phyloP scores from a whole-genome alignment of 148 eudicot species.

The Drosera capensis region DNA sequence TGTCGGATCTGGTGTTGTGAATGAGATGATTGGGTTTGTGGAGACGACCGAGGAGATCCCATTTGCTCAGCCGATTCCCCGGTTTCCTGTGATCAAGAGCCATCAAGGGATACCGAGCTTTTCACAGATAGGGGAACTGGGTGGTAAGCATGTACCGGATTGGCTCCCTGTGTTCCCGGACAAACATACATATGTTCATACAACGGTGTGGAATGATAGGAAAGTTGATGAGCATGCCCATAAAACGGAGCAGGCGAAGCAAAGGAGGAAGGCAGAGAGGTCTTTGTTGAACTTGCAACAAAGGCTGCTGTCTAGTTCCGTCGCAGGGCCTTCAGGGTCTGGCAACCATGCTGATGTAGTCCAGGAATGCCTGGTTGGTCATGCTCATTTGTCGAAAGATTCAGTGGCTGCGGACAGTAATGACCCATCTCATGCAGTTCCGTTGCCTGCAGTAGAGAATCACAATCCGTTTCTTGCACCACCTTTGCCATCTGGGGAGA shows the following conservation, averaged over 20 bases:
- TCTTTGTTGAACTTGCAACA: conserved; percentile 79
- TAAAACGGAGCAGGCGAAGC: conserved; percentile 63
- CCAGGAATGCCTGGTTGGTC: neutral
- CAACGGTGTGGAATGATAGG: conserved; percentile 71
- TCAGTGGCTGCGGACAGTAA: neutral
- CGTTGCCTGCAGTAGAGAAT: too few species aligned
- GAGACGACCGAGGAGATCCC: conserved; percentile 45
- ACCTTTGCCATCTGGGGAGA: too few species aligned
- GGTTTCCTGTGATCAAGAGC: conserved; percentile 35
- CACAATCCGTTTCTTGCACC: too few species aligned
- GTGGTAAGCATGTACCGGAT: conserved; percentile 41
- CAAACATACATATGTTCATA: conserved; percentile 47
- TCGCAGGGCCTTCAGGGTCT: conserved; percentile 27
- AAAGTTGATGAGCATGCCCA: conserved; percentile 43
- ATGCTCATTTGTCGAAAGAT: too few species aligned
- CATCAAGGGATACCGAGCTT: conserved; percentile 31
- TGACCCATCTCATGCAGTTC: conserved; percentile 24
- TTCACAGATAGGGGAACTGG: conserved; percentile 47
- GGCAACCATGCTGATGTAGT: neutral
- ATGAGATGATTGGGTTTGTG: conserved; percentile 41
- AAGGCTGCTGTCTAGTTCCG: conserved; percentile 32
- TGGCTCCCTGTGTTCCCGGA: conserved; percentile 94
- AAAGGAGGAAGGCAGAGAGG: conserved; percentile 81
- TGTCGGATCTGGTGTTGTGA: conserved; percentile 28
- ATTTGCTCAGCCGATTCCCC: conserved; percentile 55